A percentile compares a stretch with the other conserved stretches of the same genome.
phyloP scores from a whole-genome alignment of 345 rosid genomes.

The Ceriops tagal region DNA sequence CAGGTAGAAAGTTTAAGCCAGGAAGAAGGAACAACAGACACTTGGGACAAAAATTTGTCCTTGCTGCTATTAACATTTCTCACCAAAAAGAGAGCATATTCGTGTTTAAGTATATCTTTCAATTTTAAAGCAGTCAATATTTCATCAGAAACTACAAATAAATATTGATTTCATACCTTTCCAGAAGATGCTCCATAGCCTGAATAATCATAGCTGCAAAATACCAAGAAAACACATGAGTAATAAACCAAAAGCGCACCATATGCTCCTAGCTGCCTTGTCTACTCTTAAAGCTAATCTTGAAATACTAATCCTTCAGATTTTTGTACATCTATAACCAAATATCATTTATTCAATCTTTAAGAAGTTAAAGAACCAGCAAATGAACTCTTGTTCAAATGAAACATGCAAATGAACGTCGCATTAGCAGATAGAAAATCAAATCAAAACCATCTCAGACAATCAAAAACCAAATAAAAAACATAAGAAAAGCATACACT shows the following conservation, averaged over 20 bases:
- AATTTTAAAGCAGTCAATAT: neutral
- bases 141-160: neutral
- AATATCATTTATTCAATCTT: neutral
- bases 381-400: neutral
- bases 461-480: neutral
- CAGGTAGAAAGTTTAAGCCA: neutral
- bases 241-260: neutral
- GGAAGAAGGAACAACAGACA: neutral
- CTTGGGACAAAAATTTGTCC: neutral
- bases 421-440: neutral
- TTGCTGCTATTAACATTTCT: neutral
- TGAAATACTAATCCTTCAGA: neutral
- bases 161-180: constrained; percentile 43
- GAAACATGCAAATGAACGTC: neutral
- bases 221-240: neutral
- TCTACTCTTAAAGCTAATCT: too few relatives aligned
- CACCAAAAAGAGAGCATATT: too few relatives aligned
- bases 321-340: neutral
- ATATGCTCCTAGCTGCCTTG: neutral
- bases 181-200: constrained; percentile 98
- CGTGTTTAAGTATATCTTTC: too few relatives aligned
- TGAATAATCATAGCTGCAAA: constrained; percentile 91
- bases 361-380: neutral
- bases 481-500: neutral
- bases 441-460: neutral